Evolutionary conservation across 1,139 yeast genomes (phyloP), one percentile per base, ranked within the genome.

Genomic region (Debaryomyces robertsiae): DNA sequence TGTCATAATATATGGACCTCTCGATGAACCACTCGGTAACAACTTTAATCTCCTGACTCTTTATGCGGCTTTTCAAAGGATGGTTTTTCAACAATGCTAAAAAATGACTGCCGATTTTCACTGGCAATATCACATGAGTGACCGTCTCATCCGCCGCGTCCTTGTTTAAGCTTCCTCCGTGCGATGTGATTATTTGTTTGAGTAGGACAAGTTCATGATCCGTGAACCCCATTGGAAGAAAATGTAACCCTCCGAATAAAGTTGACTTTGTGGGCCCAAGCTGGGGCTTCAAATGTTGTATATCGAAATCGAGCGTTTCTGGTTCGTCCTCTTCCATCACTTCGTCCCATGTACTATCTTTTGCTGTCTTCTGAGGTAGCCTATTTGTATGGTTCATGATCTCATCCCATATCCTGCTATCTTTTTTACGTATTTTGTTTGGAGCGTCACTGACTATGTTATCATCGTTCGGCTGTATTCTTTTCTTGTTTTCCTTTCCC

Each of bases 21-120:
- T 91, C 98, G 19, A 91, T 65, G 51, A 86, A 84, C 91, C 96
- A 89, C 60, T 91, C 97, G 2, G 96, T 84, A 2, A 80, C 77
- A 2, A 71, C 54, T 27, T 53, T 52, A 3, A 39, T 55, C 3
- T 51, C 50, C 3, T 63, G 60, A 30, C 47, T 48, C 25, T 57
- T 53, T 22, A 67, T 55, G 17, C 52, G 52, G 16, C 49, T 42
- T 35, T 57, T 62, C 9, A 55, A 25, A 2, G 72, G 60, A 14
- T 67, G 52, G n/a, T 52, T 49, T 27, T 57, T 58, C 27, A 67
- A 53, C 52, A 60, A 53, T 23, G 46, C 42, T 6, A 53, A 47
- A 5, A 63, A 55, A 30, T 58, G 63, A 3, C 59, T 44, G 3
- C 73, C 69, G 36, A 55, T 55, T n/a, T 51, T 49, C 5, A 75